Evolutionary conservation across 805 yeast species (phyloP), one percentile per base, ranked within the genome.

Genomic region (Pachysolen tannophilus): DNA sequence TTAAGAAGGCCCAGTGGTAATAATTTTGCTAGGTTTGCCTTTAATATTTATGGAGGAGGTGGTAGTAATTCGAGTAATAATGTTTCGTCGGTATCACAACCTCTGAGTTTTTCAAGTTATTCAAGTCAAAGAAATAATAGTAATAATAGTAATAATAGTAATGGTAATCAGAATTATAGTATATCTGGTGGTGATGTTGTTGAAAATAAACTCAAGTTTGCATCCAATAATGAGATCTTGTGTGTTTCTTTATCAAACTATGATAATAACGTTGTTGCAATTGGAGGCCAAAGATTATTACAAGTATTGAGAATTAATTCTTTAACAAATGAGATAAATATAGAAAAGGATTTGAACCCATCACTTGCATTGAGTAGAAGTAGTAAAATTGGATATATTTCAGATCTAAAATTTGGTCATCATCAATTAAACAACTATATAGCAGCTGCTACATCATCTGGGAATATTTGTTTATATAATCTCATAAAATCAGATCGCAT

Each of bases 21-120:
- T n/a, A 36, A 44, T 24, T 53, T 72, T 39, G 73, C 80, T 4
- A 60, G 76, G 30, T 66, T 75, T 52, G 80, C 82, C 0, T 75
- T 71, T 58, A 70, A 73, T 44, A 71, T 75, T 25, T 75, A 75
- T 50, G 80, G 80, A 14, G 48, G 43, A 21, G 47, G 58, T 14
- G 45, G 54, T 9, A 33, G 20, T 26, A 15, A 18, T 37, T n/a
- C 38, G 39, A 35, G 30, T 26, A 14, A 32, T 3, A 19, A 30
- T n/a, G 17, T 24, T n/a, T 29, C 33, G 10, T 29, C 37, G 7
- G 33, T 26, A 24, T 34, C 40, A 14, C 29, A 29, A 17, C 34
- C 17, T 20, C 28, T 32, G 16, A 20, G 43, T 7, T 41, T 41
- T 6, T 33, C 44, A 13, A 37, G 45, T 3, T 43, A 52, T 3